Evolutionary conservation across 495 filamentous ascomycete species (phyloP).

Genomic region (Hapsidospora chrysogenum): DNA sequence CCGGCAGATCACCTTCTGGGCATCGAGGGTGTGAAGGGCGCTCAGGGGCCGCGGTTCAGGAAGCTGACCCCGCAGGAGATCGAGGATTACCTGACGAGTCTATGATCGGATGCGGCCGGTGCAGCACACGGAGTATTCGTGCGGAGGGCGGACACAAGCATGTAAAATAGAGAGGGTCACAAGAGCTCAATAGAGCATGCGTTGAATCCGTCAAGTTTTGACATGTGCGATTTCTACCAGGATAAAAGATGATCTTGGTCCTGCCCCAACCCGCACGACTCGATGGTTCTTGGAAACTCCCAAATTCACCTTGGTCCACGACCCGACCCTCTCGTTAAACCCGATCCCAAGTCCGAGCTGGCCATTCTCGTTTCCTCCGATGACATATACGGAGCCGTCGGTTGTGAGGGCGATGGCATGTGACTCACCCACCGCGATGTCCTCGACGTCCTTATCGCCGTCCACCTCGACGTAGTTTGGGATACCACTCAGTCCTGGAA

Average conservation of each 20-base stretch:
- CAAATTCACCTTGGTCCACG: constrained; percentile 20
- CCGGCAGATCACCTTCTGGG: constrained; percentile 87
- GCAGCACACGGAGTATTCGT: no score
- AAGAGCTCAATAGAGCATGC: background rate
- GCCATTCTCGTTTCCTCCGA: constrained; percentile 38
- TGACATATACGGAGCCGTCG: constrained; percentile 33
- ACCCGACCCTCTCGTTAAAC: constrained; percentile 2
- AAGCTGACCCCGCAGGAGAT: constrained; percentile 96
- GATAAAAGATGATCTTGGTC: constrained; percentile 27
- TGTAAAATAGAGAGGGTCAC: constrained; percentile 3
- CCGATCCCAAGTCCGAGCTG: constrained; percentile 34
- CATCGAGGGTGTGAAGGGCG: constrained; percentile 79
- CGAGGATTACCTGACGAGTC: constrained; percentile 95
- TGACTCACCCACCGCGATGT: constrained; percentile 39
- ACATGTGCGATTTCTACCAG: constrained; percentile 7
- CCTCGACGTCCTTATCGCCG: constrained; percentile 24
- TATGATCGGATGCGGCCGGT: constrained; percentile 31
- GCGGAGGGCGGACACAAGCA: constrained; percentile 3
- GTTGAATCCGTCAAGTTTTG: background rate
- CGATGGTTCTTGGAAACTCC: constrained; percentile 8
- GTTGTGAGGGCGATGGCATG: constrained; percentile 39
- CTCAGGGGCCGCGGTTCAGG: constrained; percentile 81
- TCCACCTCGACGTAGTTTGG: constrained; percentile 20
- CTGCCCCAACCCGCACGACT: constrained; percentile 25
- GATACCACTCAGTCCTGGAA: constrained; percentile 10